Evolutionary conservation across 306 rosid genomes (phyloP).

Genomic region (Citrullus colocynthis): DNA sequence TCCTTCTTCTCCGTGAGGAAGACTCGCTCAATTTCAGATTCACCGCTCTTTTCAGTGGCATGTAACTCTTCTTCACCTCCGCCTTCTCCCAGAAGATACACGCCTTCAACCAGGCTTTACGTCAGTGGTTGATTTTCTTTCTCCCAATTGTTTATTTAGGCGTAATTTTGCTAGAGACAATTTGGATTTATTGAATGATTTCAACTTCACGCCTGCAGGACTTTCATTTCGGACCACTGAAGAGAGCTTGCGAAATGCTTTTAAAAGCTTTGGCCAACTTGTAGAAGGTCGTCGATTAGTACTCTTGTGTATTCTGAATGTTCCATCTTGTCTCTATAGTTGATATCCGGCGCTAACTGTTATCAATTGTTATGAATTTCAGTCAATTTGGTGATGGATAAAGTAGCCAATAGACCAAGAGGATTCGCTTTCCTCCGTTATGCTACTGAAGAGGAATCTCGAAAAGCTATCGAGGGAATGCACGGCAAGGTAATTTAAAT

Average conservation of each 20-base stretch:
- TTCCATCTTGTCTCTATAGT: not conserved
- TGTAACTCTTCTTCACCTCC: slow-evolving; percentile 31
- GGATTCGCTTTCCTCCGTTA: slow-evolving; percentile 88
- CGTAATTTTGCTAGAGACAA: not conserved
- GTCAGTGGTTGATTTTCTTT: slow-evolving; percentile 55
- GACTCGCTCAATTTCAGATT: not conserved
- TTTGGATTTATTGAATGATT: not conserved
- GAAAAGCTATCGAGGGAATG: slow-evolving; percentile 78
- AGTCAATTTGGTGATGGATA: slow-evolving; percentile 96
- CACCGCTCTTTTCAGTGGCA: slow-evolving; percentile 7
- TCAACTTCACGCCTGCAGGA: slow-evolving; percentile 26
- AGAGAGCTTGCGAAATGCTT: slow-evolving; percentile 71
- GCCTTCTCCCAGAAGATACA: slow-evolving; percentile 18
- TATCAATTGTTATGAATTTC: not conserved
- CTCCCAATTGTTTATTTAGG: not conserved
- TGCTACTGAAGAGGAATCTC: slow-evolving; percentile 68
- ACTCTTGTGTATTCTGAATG: not conserved
- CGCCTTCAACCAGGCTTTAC: slow-evolving; percentile 50
- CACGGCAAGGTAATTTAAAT: slow-evolving; percentile 64
- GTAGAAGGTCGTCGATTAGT: slow-evolving; percentile 42
- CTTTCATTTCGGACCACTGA: slow-evolving; percentile 82
- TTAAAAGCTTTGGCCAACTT: slow-evolving; percentile 60
- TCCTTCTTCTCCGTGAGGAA: not conserved
- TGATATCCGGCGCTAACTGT: not conserved
- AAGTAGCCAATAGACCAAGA: slow-evolving; percentile 80